Conservation (phyloP, 2,329 filamentous ascomycete species). For the Ilyonectria robusta region DNA sequence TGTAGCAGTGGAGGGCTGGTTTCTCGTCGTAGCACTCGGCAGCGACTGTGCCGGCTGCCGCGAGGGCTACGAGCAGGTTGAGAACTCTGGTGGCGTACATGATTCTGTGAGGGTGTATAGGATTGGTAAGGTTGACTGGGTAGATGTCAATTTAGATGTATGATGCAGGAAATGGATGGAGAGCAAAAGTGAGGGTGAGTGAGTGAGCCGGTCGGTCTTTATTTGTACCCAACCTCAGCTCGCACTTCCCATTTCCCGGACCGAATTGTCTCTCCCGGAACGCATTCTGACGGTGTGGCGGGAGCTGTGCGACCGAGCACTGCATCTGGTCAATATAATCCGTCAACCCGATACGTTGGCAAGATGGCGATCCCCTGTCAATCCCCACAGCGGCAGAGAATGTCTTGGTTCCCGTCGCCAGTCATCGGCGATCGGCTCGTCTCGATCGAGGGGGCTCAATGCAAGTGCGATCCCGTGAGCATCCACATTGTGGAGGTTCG, state of each 20-base stretch:
- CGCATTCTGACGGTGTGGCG: slow-evolving; percentile 2
- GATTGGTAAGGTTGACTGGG: neutral
- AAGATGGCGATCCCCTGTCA: neutral
- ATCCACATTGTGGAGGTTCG: neutral
- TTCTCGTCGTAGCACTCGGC: slow-evolving; percentile 22
- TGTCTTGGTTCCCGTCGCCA: neutral
- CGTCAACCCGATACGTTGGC: slow-evolving; percentile 1
- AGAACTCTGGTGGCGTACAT: slow-evolving; percentile 8
- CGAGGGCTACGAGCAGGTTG: slow-evolving; percentile 11
- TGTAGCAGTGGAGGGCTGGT: slow-evolving; percentile 37
- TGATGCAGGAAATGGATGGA: neutral
- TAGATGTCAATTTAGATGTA: too few relatives aligned
- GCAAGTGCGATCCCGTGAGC: neutral
- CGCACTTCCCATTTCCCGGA: neutral
- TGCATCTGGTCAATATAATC: neutral
- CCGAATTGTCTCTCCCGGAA: slow-evolving; percentile 6
- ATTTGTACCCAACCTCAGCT: slow-evolving; percentile 5
- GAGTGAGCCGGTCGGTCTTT: neutral
- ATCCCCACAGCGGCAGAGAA: slow-evolving; percentile 9
- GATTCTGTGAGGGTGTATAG: neutral
- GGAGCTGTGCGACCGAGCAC: neutral
- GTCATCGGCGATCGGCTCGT: neutral
- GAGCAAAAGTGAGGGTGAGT: too few relatives aligned
- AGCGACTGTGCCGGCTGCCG: neutral
- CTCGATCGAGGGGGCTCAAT: neutral